phyloP scores from a whole-genome alignment of 306 rosid species.

The Amphicarpaea edgeworthii region DNA sequence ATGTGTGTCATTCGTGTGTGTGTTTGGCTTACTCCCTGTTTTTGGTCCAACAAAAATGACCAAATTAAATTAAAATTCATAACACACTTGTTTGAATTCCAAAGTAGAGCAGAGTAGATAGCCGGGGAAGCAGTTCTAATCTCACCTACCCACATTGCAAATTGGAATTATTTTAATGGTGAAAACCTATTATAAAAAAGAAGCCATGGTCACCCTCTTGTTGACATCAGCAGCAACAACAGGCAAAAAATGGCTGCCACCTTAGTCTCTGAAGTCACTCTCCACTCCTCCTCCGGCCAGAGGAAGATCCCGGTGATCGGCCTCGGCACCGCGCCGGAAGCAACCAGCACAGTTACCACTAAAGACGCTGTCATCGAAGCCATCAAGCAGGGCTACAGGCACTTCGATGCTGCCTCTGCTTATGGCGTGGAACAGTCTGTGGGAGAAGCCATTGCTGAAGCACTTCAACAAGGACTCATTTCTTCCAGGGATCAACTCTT shows the following conservation, averaged over 20 bases:
- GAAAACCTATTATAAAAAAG: background rate
- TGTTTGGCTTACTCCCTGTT: too few species aligned
- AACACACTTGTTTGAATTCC: too few species aligned
- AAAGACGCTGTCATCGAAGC: slow-evolving; percentile 59
- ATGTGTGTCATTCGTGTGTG: too few species aligned
- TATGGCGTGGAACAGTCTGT: slow-evolving; percentile 56
- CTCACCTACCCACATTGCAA: background rate
- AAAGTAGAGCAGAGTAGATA: too few species aligned
- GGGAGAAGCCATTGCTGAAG: slow-evolving; percentile 53
- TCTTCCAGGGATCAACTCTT: slow-evolving; percentile 52
- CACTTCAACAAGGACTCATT: slow-evolving; percentile 52
- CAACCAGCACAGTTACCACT: slow-evolving; percentile 41
- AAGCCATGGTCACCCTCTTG: background rate
- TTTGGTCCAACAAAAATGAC: too few species aligned
- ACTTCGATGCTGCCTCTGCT: slow-evolving; percentile 63
- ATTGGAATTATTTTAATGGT: background rate
- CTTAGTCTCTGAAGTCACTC: slow-evolving; percentile 33
- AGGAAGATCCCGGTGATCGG: slow-evolving; percentile 49
- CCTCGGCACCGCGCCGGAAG: slow-evolving; percentile 50
- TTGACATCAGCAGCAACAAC: background rate
- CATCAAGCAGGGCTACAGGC: slow-evolving; percentile 58
- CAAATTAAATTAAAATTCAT: too few species aligned
- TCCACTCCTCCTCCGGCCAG: slow-evolving; percentile 29
- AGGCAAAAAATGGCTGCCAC: background rate
- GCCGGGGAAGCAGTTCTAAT: background rate